These are phyloP conservation scores for Zygotorulaspora florentina DNA, from an alignment of 805 yeast genomes.

Conservation along the genomic window DNA sequence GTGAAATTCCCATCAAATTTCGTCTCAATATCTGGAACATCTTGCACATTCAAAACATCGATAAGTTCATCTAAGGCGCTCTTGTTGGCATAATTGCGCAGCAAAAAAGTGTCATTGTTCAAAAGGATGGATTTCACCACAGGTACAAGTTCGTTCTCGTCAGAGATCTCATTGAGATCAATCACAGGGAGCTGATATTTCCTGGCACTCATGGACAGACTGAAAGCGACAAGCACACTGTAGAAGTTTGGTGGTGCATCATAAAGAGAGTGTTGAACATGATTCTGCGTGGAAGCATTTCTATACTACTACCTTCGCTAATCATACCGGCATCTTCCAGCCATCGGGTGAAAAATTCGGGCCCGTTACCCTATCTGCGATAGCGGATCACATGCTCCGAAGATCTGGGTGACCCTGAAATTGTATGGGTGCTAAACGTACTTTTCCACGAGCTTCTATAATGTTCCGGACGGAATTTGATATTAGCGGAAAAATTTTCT, in stretches of 20 bases:
- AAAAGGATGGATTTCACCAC: conserved; percentile 21
- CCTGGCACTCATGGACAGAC: conserved; percentile 1
- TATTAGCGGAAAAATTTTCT: background rate
- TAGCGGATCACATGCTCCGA: too few relatives aligned
- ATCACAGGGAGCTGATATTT: conserved; percentile 18
- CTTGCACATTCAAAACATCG: conserved; percentile 5
- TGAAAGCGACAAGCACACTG: background rate
- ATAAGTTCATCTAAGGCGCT: conserved; percentile 16
- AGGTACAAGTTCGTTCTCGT: conserved; percentile 26
- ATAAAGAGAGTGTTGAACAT: too few relatives aligned
- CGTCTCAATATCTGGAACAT: conserved; percentile 12
- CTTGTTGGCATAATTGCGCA: conserved; percentile 32
- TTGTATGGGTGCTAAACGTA: too few relatives aligned
- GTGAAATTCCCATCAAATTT: conserved; percentile 31
- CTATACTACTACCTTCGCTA: background rate
- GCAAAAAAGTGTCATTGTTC: conserved; percentile 26
- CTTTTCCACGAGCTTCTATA: background rate
- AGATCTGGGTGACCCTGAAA: too few relatives aligned
- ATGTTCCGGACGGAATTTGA: background rate
- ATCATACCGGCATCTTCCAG: too few relatives aligned
- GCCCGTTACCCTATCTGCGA: background rate
- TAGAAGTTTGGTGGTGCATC: too few relatives aligned
- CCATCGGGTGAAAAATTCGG: too few relatives aligned
- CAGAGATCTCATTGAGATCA: conserved; percentile 25
- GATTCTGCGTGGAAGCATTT: background rate